Evolutionary conservation across 129 eudicot species (phyloP), one percentile per base, ranked within the genome.

Genomic region (Saussurea involucrata): DNA sequence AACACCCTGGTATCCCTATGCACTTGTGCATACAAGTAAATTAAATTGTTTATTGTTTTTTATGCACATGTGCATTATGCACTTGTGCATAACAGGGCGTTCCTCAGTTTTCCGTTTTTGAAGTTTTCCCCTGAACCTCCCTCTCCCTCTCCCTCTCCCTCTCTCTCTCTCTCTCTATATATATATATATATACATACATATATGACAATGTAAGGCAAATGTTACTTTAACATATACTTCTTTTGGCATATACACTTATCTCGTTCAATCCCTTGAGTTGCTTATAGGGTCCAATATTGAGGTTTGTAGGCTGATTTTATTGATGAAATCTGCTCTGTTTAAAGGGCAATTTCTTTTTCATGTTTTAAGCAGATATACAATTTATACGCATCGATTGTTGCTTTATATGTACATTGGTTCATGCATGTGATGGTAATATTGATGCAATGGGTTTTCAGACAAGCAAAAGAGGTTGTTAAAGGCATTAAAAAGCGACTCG

Each of bases 401-500:
- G 37, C 0, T 71, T 34, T n/a, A 79, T 63, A 15, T 22, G 8
- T 67, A 8, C 12, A 37, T 40, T 27, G 63, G 17, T 78, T 63
- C 20, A 61, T 63, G 77, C n/a, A 15, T 61, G 17, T 78, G 72
- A 72, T 78, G 63, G 65, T 61, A 21, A 63, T 20, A 29, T 73
- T 68, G 60, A 27, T 22, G 13, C 69, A 71, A 73, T 49, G 37
- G 34, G 72, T 76, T 28, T 17, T 29, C 85, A 94, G 98, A 84
- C 96, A 94, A 94, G 92, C 97, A 17, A 94, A 91, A 79, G 93
- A 91, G 71, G 92, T 94, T 42, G 92, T 94, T 25, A 90, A 86
- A 86, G 96, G 98, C 80, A 86, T 94, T 64, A 89, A 91, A 80
- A 94, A 81, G 86, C 98, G 98, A 55, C 75, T 94, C 24, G 93